These are phyloP conservation scores for Bacterosira constricta DNA, from an alignment of 108 stramenopile genomes.

Conservation along the genomic window DNA sequence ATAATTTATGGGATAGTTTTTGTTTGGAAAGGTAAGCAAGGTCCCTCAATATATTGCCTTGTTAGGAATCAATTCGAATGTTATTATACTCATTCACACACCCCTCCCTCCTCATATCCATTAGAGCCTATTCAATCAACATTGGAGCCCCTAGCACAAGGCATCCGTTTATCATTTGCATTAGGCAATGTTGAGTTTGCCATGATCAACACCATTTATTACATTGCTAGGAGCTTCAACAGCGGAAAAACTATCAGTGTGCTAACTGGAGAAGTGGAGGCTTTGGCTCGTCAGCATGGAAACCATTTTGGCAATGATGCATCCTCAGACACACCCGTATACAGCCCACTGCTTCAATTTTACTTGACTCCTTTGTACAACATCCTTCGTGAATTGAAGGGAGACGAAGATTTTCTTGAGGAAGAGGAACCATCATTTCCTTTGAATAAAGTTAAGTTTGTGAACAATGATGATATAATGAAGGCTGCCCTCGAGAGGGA, in stretches of 20 bases:
- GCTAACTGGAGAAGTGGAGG: constrained; percentile 1
- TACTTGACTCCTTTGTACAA: constrained; percentile 1
- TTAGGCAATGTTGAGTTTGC: constrained; percentile 12
- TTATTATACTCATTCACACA: not conserved
- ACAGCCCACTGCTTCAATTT: not conserved
- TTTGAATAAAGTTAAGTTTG: not conserved
- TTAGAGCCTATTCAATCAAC: constrained; percentile 18
- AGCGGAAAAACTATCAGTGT: constrained; percentile 14
- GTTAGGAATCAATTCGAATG: too few relatives aligned
- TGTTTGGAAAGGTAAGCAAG: not conserved
- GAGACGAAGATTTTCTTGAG: not conserved
- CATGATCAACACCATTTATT: not conserved
- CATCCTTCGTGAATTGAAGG: not conserved
- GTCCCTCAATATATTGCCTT: not conserved
- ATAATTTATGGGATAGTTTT: constrained; percentile 6
- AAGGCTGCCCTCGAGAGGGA: not conserved
- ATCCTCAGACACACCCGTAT: not conserved
- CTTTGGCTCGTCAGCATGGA: not conserved
- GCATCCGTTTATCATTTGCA: constrained; percentile 8
- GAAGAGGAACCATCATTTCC: not conserved
- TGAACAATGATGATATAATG: not conserved
- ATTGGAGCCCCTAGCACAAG: constrained; percentile 3
- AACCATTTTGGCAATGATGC: constrained; percentile 2
- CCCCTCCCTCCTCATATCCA: not conserved
- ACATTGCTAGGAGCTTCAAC: not conserved